Evolutionary conservation across 306 rosid species (phyloP).

Genomic region (Hippophae gyantsensis): DNA sequence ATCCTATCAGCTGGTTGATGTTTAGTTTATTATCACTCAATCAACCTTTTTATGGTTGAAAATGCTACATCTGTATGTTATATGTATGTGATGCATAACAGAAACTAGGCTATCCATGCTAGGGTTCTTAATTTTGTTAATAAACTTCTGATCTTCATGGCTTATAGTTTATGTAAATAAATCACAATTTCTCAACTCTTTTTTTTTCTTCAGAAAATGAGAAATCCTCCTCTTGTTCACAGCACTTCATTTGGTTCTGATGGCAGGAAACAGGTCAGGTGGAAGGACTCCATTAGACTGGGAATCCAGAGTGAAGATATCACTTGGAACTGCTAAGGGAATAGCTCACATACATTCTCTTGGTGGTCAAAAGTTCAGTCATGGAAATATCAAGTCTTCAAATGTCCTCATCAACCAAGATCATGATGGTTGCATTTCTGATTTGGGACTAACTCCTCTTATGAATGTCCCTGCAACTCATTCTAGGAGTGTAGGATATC

Average conservation of each 20-base stretch:
- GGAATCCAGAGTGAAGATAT: conserved; percentile 67
- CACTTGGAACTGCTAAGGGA: conserved; percentile 77
- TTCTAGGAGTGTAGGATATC: conserved; percentile 82
- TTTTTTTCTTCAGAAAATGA: neutral
- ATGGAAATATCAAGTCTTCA: conserved; percentile 81
- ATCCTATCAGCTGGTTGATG: too few species aligned
- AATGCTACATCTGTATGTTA: neutral
- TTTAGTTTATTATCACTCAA: too few species aligned
- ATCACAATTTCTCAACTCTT: neutral
- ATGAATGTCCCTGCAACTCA: conserved; percentile 69
- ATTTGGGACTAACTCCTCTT: conserved; percentile 75
- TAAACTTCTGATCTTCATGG: neutral
- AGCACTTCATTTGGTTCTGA: conserved; percentile 14
- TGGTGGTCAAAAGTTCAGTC: conserved; percentile 80
- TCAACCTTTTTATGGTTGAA: neutral
- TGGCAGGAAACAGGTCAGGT: conserved; percentile 55
- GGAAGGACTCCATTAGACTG: conserved; percentile 73
- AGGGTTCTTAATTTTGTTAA: neutral
- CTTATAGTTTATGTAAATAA: neutral
- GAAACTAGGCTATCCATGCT: neutral
- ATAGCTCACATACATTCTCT: conserved; percentile 67
- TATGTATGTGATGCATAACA: neutral
- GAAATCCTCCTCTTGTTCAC: neutral
- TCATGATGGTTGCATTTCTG: conserved; percentile 67
- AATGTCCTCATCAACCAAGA: conserved; percentile 81